These are phyloP conservation scores for Lindgomyces ingoldianus DNA, from an alignment of 495 filamentous ascomycete species.

Conservation along the genomic window DNA sequence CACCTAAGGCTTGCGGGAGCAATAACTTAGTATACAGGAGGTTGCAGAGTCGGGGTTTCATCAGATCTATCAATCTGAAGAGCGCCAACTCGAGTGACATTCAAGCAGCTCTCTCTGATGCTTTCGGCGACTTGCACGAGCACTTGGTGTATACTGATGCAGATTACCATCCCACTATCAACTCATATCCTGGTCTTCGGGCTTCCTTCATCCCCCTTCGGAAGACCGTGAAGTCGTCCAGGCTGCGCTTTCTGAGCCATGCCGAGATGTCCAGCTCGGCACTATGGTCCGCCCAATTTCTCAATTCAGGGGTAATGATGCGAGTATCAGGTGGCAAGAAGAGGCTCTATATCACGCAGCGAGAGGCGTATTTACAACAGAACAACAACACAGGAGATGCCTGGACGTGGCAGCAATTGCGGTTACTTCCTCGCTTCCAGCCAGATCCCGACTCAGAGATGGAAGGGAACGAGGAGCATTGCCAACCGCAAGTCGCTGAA, in stretches of 20 bases:
- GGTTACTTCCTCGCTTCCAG: slow-evolving; percentile 59
- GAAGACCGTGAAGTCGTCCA: slow-evolving; percentile 67
- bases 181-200: slow-evolving; percentile 44
- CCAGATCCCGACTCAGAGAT: slow-evolving; percentile 39
- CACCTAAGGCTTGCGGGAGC: slow-evolving; percentile 59
- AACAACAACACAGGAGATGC: slow-evolving; percentile 35
- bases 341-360: slow-evolving; percentile 66
- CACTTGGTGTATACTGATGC: slow-evolving; percentile 16
- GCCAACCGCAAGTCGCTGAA: slow-evolving; percentile 51
- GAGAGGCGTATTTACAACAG: slow-evolving; percentile 63
- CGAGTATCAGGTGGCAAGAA: slow-evolving; percentile 54
- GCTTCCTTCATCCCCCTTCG: slow-evolving; percentile 67
- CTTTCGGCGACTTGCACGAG: slow-evolving; percentile 58
- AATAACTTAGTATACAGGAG: slow-evolving; percentile 60
- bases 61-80: slow-evolving; percentile 59
- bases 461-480: slow-evolving; percentile 41
- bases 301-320: slow-evolving; percentile 65
- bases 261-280: slow-evolving; percentile 67
- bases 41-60: slow-evolving; percentile 65
- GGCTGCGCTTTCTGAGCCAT: slow-evolving; percentile 63
- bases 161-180: slow-evolving; percentile 14
- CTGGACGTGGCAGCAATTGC: slow-evolving; percentile 65
- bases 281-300: slow-evolving; percentile 67
- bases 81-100: slow-evolving; percentile 63
- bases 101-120: slow-evolving; percentile 56